Base-by-base conservation (phyloP, 805 yeast genomes). In the Yamadazyma insecticola region DNA sequence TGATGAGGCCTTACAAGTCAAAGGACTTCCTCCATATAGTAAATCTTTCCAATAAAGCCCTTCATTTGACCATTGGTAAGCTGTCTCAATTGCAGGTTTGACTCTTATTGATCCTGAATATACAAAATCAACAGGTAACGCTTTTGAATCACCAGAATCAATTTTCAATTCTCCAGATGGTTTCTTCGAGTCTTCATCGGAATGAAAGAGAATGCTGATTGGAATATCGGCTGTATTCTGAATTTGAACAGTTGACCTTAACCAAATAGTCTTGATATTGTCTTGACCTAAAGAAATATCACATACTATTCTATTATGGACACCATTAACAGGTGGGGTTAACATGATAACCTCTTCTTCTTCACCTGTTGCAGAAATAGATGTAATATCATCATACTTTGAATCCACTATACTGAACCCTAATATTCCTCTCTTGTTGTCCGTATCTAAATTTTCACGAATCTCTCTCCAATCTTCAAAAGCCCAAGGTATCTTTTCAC, bases 391-490 rank as follows among this genome's bases (percentile, higher is more conserved):
- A 5, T 70, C 70, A 49, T 80, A 89, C 0, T 60, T 60, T 0
- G 84, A 69, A 23, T 66, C 78, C 2, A 72, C 26, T 15, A 89
- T 54, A 26, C 68, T 65, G n/a, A 89, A 66, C 0, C 83, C 87
- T 18, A 90, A 56, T 3, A 69, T 60, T 27, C 77, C 79, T n/a
- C 65, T 67, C 13, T 71, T 74, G 24, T 70, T 75, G 33, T 81
- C 81, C 4, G 81, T 74, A 39, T 75, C 79, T 34, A 89, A 60
- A 33, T 78, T 76, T 48, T 90, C 96, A 55, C 98, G 78, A 15
- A 88, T 73, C 18, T 70, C 70, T 39, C 85, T 70, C 97, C 97
- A 92, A 50, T 90, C 96, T 47, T 89, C 95, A 62, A 94, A 94
- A 24, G 88, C 78, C 97, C 97, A 92, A 1, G 85, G 81, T 4